phyloP scores from a whole-genome alignment of 2,329 filamentous ascomycete genomes.

The Sarocladium strictum region DNA sequence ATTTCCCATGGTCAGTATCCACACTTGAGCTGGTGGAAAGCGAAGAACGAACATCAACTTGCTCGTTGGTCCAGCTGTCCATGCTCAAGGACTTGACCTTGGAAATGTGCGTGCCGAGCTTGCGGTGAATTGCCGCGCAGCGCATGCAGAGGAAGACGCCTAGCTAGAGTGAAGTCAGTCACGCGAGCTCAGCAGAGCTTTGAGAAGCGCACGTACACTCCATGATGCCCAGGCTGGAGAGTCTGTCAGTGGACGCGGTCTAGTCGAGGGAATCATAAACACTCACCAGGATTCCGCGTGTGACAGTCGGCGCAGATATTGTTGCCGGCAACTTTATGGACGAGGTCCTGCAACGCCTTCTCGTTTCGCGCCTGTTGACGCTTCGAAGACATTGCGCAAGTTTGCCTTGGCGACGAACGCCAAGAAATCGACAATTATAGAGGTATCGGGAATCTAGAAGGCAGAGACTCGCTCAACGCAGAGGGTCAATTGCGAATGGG shows the following conservation, averaged over 20 bases:
- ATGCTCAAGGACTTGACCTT: conserved; percentile 99
- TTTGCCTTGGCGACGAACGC: neutral
- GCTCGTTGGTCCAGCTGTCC: conserved; percentile 94
- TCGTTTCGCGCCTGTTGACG: conserved; percentile 98
- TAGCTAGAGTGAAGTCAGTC: conserved; percentile 48
- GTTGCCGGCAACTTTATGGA: conserved; percentile 79
- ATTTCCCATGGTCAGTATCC: neutral
- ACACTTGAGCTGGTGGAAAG: conserved; percentile 1
- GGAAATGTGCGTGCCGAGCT: conserved; percentile 93
- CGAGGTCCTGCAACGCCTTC: conserved; percentile 80
- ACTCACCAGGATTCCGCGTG: conserved; percentile 82
- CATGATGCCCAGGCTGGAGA: conserved; percentile 84
- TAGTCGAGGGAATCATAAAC: neutral
- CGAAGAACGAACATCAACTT: conserved; percentile 72
- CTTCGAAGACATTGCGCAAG: conserved; percentile 72
- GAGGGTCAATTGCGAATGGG: too few relatives aligned
- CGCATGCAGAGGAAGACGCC: conserved; percentile 97
- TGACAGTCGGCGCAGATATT: conserved; percentile 91
- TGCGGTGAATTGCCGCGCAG: conserved; percentile 90
- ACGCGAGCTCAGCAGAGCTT: neutral
- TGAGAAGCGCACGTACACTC: conserved; percentile 61
- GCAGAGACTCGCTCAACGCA: neutral
- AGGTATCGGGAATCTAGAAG: neutral
- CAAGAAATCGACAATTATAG: neutral
- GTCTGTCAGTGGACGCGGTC: conserved; percentile 19